phyloP scores from a whole-genome alignment of 257 asterid species.

The Fraxinus pennsylvanica region DNA sequence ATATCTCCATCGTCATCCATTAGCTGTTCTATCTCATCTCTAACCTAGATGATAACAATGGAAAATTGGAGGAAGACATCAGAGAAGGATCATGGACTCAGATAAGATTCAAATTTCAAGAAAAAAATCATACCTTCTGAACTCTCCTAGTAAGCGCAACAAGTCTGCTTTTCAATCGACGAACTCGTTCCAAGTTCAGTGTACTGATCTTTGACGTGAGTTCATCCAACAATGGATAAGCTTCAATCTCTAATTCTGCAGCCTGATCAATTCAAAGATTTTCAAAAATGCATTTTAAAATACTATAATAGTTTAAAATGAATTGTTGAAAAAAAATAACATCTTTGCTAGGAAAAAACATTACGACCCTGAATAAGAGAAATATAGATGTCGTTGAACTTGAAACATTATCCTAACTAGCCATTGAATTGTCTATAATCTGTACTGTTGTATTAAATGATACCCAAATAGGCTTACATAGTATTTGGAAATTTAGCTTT shows the following conservation, averaged over 20 bases:
- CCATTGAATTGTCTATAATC: background rate
- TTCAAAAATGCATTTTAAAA: slow-evolving; percentile 17
- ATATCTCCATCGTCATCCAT: slow-evolving; percentile 99
- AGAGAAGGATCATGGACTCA: slow-evolving; percentile 23
- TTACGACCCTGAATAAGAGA: background rate
- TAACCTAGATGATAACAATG: slow-evolving; percentile 60
- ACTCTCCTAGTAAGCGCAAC: slow-evolving; percentile 96
- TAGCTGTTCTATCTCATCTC: slow-evolving; percentile 98
- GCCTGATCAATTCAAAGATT: slow-evolving; percentile 59
- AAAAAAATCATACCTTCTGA: slow-evolving; percentile 69
- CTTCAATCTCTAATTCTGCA: slow-evolving; percentile 95
- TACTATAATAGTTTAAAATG: background rate
- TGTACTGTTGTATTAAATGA: background rate
- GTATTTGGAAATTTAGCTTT: background rate
- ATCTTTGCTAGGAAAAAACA: slow-evolving; percentile 8
- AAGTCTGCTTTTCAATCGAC: slow-evolving; percentile 94
- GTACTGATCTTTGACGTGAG: slow-evolving; percentile 97
- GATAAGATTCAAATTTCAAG: slow-evolving; percentile 5
- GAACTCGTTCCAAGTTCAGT: slow-evolving; percentile 89
- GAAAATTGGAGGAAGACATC: slow-evolving; percentile 26
- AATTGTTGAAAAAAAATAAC: background rate
- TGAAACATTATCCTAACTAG: background rate
- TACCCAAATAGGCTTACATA: background rate
- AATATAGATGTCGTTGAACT: background rate
- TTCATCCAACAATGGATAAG: slow-evolving; percentile 95